These are phyloP conservation scores for Chenopodium suecicum DNA, from an alignment of 148 eudicot species.

Conservation along the genomic window DNA sequence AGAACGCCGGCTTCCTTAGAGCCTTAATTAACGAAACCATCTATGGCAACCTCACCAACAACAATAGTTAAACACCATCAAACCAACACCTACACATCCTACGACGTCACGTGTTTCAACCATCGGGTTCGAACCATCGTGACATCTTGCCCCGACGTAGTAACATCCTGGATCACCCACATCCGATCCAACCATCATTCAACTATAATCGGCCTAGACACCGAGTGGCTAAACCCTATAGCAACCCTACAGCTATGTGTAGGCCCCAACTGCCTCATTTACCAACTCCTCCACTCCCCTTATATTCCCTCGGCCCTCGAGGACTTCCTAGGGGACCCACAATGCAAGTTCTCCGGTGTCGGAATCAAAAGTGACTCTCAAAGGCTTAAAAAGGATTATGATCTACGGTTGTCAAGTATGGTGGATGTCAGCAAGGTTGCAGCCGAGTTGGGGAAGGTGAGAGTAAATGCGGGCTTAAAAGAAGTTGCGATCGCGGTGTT, in stretches of 20 bases:
- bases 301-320: neutral
- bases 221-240: slow-evolving; percentile 25
- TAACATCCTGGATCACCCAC: slow-evolving; percentile 18
- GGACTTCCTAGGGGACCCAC: slow-evolving; percentile 17
- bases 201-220: slow-evolving; percentile 21
- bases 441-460: slow-evolving; percentile 5
- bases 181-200: neutral
- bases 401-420: neutral
- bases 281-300: slow-evolving; percentile 13
- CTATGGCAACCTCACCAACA: slow-evolving; percentile 3
- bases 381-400: slow-evolving; percentile 32
- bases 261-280: slow-evolving; percentile 24
- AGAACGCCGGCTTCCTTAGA: too few relatives aligned
- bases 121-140: slow-evolving; percentile 21
- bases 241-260: slow-evolving; percentile 30
- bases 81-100: slow-evolving; percentile 2
- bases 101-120: slow-evolving; percentile 17
- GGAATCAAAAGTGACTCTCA: slow-evolving; percentile 36
- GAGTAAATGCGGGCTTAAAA: slow-evolving; percentile 26
- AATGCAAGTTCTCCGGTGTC: slow-evolving; percentile 26
- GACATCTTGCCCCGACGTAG: neutral
- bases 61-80: slow-evolving; percentile 6
- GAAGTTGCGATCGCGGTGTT: slow-evolving; percentile 24
- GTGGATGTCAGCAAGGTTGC: slow-evolving; percentile 16
- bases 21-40: too few relatives aligned